Evolutionary conservation across 345 rosid species (phyloP), one percentile per base, ranked within the genome.

Genomic region (Noccaea bulbosa): DNA sequence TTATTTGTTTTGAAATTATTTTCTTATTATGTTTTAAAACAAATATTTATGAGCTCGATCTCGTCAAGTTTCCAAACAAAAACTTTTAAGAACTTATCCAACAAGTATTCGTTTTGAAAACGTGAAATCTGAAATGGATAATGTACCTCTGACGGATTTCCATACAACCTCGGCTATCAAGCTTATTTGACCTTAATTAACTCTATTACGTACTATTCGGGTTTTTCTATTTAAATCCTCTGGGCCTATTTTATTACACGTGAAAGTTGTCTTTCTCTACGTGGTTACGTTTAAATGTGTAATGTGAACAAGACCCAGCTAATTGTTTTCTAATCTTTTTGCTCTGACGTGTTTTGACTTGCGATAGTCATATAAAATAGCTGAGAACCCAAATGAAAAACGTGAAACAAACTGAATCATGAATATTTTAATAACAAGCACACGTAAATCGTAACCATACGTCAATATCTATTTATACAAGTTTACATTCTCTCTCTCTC

Each of bases 351-450:
- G 44, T 33, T 24, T 24, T 24, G 27, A 24, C 27, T 24, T 17
- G 37, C 22, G 11, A 52, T 37, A 70, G 7, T 38, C 17, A 60
- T 70, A 15, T 24, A 37, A 41, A 34, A 14, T 16, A 46, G 44
- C 47, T 40, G 7, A 55, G 2, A 17, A 47, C 14, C 44, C 45
- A 73, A 58, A 48, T 65, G 39, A 34, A 58, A 65, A 73, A 58
- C 77, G 72, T 66, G 77, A 11, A 65, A 39, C 14, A 11, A 63
- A 47, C 6, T 46, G 4, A 46, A 46, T 22, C n/a, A 57, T 34
- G 34, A 3, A 46, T 62, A 33, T 37, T 10, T 50, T 24, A 15
- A 5, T 4, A 32, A 6, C 30, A 39, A 61, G 8, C 35, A 73
- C 44, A 15, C 51, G 51, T 51, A 47, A 65, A 6, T 60, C 43